phyloP scores from a whole-genome alignment of 2,329 filamentous ascomycete genomes.

The Lasiodiplodia citricola region DNA sequence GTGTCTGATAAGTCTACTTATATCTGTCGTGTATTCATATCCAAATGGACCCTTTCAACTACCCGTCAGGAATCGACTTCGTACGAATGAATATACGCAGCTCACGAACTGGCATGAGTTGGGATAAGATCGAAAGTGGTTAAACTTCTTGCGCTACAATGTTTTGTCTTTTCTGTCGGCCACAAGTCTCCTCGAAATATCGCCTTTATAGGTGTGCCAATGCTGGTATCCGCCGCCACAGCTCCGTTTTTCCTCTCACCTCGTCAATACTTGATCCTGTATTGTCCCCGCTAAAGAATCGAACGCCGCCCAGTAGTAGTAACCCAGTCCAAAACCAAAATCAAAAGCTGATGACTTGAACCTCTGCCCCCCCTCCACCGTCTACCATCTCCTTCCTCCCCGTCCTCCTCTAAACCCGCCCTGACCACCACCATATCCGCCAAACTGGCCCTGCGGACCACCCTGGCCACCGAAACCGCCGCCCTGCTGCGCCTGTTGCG shows the following conservation, averaged over 20 bases:
- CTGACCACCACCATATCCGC: slow-evolving; percentile 22
- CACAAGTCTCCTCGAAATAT: neutral
- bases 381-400: slow-evolving; percentile 22
- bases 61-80: too few relatives aligned
- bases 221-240: neutral
- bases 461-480: slow-evolving; percentile 23
- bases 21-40: too few relatives aligned
- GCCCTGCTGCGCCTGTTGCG: slow-evolving; percentile 18
- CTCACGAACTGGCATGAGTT: too few relatives aligned
- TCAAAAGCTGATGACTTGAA: neutral
- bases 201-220: neutral
- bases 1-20: too few relatives aligned
- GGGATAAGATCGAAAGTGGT: too few relatives aligned
- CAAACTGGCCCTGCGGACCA: slow-evolving; percentile 17
- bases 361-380: too few relatives aligned
- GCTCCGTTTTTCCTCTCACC: neutral
- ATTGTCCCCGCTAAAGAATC: neutral
- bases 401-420: slow-evolving; percentile 25
- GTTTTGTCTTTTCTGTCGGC: neutral
- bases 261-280: neutral
- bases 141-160: neutral
- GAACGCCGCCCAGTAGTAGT: slow-evolving; percentile 12
- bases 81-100: too few relatives aligned
- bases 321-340: neutral
- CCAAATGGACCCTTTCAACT: too few relatives aligned